Percentiles rank a stretch among this genome's conserved stretches.
phyloP scores from a whole-genome alignment of 2,329 filamentous ascomycete genomes.

The Triangularia verruculosa region DNA sequence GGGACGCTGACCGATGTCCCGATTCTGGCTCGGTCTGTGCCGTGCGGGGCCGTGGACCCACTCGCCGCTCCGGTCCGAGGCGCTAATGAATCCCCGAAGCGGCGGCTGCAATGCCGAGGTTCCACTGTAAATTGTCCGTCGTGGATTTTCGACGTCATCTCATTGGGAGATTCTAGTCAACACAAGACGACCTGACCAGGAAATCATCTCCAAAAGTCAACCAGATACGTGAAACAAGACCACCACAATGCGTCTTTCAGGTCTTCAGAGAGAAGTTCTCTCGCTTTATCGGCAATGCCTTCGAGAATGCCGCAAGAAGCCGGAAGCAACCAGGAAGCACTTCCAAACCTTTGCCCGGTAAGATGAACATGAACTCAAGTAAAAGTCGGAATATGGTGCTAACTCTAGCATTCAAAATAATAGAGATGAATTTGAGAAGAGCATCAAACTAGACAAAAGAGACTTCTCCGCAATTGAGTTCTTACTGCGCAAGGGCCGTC shows the following conservation, averaged over 20 bases:
- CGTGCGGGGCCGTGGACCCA: background rate
- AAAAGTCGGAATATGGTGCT: too few relatives aligned
- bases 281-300: slow-evolving; percentile 83
- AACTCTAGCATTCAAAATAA: slow-evolving; percentile 15
- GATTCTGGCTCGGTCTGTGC: background rate
- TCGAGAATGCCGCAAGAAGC: slow-evolving; percentile 77
- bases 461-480: slow-evolving; percentile 87
- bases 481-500: slow-evolving; percentile 73
- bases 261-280: slow-evolving; percentile 86
- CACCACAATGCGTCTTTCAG: slow-evolving; percentile 60
- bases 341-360: slow-evolving; percentile 65
- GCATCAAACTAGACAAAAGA: slow-evolving; percentile 68
- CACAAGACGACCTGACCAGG: too few relatives aligned
- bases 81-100: background rate
- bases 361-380: slow-evolving; percentile 26
- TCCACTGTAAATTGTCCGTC: background rate
- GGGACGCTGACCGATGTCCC: background rate
- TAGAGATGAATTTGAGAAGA: slow-evolving; percentile 74
- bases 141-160: background rate
- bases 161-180: background rate
- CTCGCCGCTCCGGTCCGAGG: background rate
- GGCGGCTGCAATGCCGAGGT: slow-evolving; percentile 1
- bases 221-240: too few relatives aligned
- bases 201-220: too few relatives aligned
- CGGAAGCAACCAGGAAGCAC: slow-evolving; percentile 51